A percentile compares a stretch with the other conserved stretches of the same genome.
phyloP scores from a whole-genome alignment of 345 rosid genomes.

The Cardamine occulta region DNA sequence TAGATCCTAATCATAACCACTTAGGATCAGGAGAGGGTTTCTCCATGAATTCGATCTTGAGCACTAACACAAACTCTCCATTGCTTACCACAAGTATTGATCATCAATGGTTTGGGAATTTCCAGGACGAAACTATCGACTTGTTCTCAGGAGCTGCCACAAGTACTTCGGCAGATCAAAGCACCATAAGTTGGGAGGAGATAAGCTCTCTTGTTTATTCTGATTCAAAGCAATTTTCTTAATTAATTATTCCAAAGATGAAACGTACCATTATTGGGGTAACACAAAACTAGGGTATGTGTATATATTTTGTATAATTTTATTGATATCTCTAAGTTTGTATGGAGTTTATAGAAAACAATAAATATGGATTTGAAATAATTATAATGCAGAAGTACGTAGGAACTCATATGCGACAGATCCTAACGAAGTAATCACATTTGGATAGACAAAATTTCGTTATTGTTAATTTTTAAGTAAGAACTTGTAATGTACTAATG shows the following conservation, averaged over 20 bases:
- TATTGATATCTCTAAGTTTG: not conserved
- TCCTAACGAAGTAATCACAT: constrained; percentile 10
- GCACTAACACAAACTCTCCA: constrained; percentile 32
- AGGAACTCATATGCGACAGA: not conserved
- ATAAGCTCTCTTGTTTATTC: constrained; percentile 50
- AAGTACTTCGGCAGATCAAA: constrained; percentile 53
- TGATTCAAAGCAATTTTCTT: constrained; percentile 42
- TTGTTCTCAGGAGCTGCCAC: constrained; percentile 38
- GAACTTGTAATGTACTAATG: not conserved
- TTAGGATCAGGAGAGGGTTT: constrained; percentile 26
- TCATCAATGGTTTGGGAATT: constrained; percentile 44
- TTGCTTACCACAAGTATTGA: constrained; percentile 27
- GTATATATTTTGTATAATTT: not conserved
- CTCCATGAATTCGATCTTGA: constrained; percentile 31
- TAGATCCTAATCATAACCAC: constrained; percentile 24
- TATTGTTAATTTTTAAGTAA: not conserved
- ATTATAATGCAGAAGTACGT: not conserved
- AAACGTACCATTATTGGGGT: constrained; percentile 12
- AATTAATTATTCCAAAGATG: constrained; percentile 14
- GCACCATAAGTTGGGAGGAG: constrained; percentile 55
- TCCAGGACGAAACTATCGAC: constrained; percentile 27
- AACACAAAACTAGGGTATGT: constrained; percentile 6
- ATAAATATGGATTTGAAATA: not conserved
- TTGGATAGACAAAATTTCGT: not conserved
- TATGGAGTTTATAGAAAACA: not conserved